These are phyloP conservation scores for Trichoderma arundinaceum DNA, from an alignment of 2,329 filamentous ascomycete genomes.

Conservation along the genomic window DNA sequence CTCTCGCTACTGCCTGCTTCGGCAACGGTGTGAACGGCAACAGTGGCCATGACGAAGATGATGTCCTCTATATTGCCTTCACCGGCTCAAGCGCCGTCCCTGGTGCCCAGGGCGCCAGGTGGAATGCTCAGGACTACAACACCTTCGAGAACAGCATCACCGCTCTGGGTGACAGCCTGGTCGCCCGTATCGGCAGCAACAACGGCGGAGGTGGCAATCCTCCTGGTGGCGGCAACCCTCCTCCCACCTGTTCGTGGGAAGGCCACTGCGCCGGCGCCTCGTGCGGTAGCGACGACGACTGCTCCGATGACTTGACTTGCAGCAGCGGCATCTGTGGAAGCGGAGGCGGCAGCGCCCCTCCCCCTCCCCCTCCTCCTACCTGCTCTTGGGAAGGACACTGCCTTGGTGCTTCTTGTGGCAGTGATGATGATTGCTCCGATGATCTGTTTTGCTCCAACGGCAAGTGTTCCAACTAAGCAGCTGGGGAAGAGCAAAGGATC, in stretches of 20 bases:
- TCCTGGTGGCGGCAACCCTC: constrained; percentile 14
- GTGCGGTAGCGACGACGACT: constrained; percentile 30
- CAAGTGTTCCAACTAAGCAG: constrained; percentile 10
- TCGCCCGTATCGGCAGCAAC: constrained; percentile 44
- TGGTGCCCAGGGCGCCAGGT: constrained; percentile 58
- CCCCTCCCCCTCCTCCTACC: background rate
- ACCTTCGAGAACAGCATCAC: constrained; percentile 61
- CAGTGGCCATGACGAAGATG: constrained; percentile 59
- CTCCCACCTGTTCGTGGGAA: constrained; percentile 30
- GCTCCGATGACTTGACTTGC: constrained; percentile 34
- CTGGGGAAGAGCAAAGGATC: background rate
- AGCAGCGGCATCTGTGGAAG: constrained; percentile 34
- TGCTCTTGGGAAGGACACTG: constrained; percentile 35
- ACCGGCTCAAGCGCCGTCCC: constrained; percentile 61
- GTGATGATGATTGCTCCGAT: constrained; percentile 33
- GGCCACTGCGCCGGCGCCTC: constrained; percentile 33
- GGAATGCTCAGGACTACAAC: constrained; percentile 55
- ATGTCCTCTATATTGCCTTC: constrained; percentile 69
- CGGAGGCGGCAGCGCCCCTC: background rate
- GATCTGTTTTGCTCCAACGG: constrained; percentile 33
- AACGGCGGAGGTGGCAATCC: constrained; percentile 17
- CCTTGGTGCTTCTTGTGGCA: constrained; percentile 26
- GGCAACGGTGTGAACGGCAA: constrained; percentile 59
- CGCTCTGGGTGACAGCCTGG: constrained; percentile 56
- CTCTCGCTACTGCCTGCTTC: constrained; percentile 63